Evolutionary conservation across 2,329 filamentous ascomycete species (phyloP).

Genomic region (Trichophaea hybrida): DNA sequence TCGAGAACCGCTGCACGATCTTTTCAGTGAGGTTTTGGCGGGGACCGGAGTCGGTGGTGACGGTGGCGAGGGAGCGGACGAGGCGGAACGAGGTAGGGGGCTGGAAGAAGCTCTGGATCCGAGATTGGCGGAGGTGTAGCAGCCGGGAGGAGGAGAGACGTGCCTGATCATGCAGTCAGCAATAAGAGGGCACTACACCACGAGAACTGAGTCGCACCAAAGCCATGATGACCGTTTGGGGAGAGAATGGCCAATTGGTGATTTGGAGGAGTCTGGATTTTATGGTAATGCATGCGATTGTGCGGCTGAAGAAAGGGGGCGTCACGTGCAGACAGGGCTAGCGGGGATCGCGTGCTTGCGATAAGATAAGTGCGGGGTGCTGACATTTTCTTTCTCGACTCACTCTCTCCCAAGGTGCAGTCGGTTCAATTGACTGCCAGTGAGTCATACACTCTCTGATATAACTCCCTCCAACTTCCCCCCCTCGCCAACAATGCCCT

Average conservation of each 20-base stretch:
- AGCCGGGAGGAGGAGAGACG: neutral
- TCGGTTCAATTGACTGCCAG: neutral
- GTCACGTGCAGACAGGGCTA: neutral
- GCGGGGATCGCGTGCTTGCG: neutral
- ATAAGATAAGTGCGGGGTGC: neutral
- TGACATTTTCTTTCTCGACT: neutral
- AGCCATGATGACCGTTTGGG: neutral
- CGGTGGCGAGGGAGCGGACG: constrained; percentile 2
- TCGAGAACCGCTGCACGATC: constrained; percentile 69
- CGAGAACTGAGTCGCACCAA: neutral
- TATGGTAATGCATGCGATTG: neutral
- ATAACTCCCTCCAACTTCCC: neutral
- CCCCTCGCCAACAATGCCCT: constrained; percentile 43
- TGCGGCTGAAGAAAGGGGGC: neutral
- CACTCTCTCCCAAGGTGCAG: neutral
- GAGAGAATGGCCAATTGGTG: neutral
- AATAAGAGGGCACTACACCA: neutral
- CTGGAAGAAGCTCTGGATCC: constrained; percentile 2
- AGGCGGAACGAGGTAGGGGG: neutral
- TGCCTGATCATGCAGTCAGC: neutral
- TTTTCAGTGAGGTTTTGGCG: constrained; percentile 77
- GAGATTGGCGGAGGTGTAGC: neutral
- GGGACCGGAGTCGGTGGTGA: constrained; percentile 8
- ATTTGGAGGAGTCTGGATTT: neutral
- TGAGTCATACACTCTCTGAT: neutral